Base-by-base conservation (phyloP, 2,329 filamentous ascomycete genomes). In the Claviceps paspali region DNA sequence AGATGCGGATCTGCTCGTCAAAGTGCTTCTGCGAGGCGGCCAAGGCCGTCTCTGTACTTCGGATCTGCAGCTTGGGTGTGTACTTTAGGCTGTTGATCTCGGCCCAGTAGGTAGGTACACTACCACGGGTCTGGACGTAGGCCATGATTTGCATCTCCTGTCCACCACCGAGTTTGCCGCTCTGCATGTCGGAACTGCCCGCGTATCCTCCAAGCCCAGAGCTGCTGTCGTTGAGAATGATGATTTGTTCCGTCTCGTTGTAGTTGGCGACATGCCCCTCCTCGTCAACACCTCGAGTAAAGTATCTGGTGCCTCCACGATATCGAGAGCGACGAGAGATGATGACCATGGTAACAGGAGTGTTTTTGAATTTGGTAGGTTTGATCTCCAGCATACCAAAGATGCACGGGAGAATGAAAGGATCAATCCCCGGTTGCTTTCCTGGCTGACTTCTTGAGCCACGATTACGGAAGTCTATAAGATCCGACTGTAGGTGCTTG, bases 241-340 rank as follows among this genome's bases (percentile, higher is more conserved):
- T 70, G 24, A 91, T 68, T 55, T 98, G 91, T 55, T 98, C 91
- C 0, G 91, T 96, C 66, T 98, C 91, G 54, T 98, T 98, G 69
- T 88, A 98, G 57, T 98, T 98, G 46, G 91, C 85, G n/a, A 91
- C 91, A 55, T 96, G 77, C 18, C 91, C 91, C 43, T 91, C 70
- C 46, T 94, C 87, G 53, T 98, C 88, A 33, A 96, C 76, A 36
- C 91, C 91, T 45, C 91, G 78, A 2, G 91, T 92, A 55, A 98
- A 91, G 62, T 95, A 96, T 53, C 92, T 71, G 12, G 91, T 96
- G 31, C 91, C 91, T 26, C 79, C 87, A 43, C 88, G 76, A 58
- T 91, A 79, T 47, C 92, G 74, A 17, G 87, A 94, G 49, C 91
- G 76, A 43, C 91, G 73, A 19, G 88, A 93, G 50, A 96, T 88